Base-by-base conservation (phyloP, 129 eudicot genomes). In the Pulicaria dysenterica region DNA sequence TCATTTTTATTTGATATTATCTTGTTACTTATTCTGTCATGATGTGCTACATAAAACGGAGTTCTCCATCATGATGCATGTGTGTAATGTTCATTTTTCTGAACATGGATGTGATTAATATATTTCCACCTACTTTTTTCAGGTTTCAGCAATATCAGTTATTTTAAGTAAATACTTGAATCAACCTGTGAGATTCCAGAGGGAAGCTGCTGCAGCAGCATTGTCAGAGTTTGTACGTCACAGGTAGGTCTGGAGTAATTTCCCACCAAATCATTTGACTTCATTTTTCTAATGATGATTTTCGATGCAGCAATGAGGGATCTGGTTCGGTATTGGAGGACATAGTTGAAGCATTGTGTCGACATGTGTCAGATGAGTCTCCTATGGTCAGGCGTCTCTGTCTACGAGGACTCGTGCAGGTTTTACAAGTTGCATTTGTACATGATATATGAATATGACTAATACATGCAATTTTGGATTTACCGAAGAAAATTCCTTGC, bases 171-270 rank as follows among this genome's bases (percentile, higher is more conserved):
- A 83, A 75, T 87, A 87, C 59, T 76, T 94, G 71, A 89, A 88
- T 61, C 87, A 77, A 53, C 86, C 85, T 41, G 78, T 72, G 72
- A 83, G 82, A 68, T 81, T 82, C 81, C 90, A 84, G 49, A 87
- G 96, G 81, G 97, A 94, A 87, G 95, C 98, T 67, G 98, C 98
- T 4, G 98, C 98, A 66, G 98, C 97, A 48, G 97, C 93, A 76
- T 80, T 94, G 69, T 94, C 98, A 0, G 98, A 90, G 72, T 94
- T 90, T 73, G 89, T 91, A 58, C 88, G 89, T 36, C 85, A 85
- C 81, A 90, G 95, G 98, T 90, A 81, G 36, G 78, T 65, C 64
- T 72, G 6, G 49, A 8, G 14, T 36, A 51, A 56, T 42, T 79
- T 14, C 55, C 15, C 17, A 11, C 56, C 19, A 73, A 68, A 74